Percentiles rank a stretch among this genome's conserved stretches.
phyloP scores from a whole-genome alignment of 805 yeast genomes.

The Pichia exigua region DNA sequence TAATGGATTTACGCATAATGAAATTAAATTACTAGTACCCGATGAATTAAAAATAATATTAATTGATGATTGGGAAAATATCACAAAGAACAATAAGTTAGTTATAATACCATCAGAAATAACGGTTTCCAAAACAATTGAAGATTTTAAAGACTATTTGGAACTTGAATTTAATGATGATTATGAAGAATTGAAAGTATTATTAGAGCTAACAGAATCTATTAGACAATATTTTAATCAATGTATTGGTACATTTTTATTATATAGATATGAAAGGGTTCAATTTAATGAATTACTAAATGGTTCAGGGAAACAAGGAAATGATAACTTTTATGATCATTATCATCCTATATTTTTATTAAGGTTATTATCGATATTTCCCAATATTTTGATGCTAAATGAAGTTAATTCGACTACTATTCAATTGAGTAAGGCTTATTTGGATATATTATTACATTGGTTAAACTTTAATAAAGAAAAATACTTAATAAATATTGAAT shows the following conservation, averaged over 20 bases:
- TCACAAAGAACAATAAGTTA: conserved; percentile 72
- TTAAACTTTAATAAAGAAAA: conserved; percentile 37
- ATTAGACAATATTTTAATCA: conserved; percentile 66
- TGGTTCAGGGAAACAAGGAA: conserved; percentile 12
- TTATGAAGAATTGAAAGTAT: conserved; percentile 36
- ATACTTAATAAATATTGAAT: conserved; percentile 30
- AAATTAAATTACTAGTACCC: conserved; percentile 53
- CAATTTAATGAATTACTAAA: conserved; percentile 53
- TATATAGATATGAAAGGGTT: conserved; percentile 70
- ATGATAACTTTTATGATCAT: conserved; percentile 31
- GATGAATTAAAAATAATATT: conserved; percentile 58
- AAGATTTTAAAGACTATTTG: conserved; percentile 33
- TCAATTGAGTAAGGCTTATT: conserved; percentile 42
- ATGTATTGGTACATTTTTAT: conserved; percentile 56
- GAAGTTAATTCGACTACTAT: conserved; percentile 74
- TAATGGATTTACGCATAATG: conserved; percentile 20
- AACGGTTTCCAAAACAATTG: conserved; percentile 47
- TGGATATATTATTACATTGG: conserved; percentile 48
- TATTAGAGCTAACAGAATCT: conserved; percentile 66
- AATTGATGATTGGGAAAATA: conserved; percentile 90
- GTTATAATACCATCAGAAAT: conserved; percentile 54
- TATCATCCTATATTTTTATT: conserved; percentile 83
- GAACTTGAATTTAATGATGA: conserved; percentile 33
- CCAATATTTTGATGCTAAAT: conserved; percentile 74
- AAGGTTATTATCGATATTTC: conserved; percentile 68